Base-by-base conservation (phyloP, 2,329 filamentous ascomycete genomes). In the Westerdykella ornata region DNA sequence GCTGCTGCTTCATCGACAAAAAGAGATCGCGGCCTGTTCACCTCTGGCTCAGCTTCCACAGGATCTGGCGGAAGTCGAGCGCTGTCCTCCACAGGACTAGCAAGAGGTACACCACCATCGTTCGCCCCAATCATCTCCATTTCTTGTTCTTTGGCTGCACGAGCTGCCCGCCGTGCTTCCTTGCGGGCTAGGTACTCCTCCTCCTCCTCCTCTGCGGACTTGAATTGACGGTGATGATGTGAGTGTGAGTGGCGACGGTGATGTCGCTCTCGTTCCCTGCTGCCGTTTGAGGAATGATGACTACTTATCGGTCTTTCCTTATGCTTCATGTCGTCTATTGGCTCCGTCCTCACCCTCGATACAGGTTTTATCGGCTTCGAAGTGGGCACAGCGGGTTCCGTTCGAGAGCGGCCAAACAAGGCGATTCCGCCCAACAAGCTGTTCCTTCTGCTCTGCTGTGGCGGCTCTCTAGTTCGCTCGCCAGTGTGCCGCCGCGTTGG, bases 321-420 rank as follows among this genome's bases (percentile, higher is more conserved):
- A 15, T 62, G 57, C 11, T 51, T 61, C 5, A 53, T 37, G 5
- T 38, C 41, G 13, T 53, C 51, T n/a, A 38, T 31, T 4, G 60
- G 51, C 34, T 63, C 59, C 5, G 53, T 50, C 17, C 53, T 56
- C 3, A 51, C 52, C 14, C 54, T 56, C 14, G 50, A 36, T 4
- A 49, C 44, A 7, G 57, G 52, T 19, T 56, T 59, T 20, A 49
- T 46, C 9, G 56, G 38, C 37, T 51, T 62, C 5, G 59, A 45
- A 3, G 39, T 47, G 11, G 56, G 53, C 5, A 54, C 48, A 1
- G 46, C 40, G 11, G 59, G 43, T 17, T 65, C 62, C 4, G 56
- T 51, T 40, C 59, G 63, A 11, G 60, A 61, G 7, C 60, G 55
- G 22, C 59, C 53, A 37, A 64, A 64, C 1, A 60, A 44, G 2